These are phyloP conservation scores for Pseudocercospora musae DNA, from an alignment of 2,329 filamentous ascomycete genomes.

Conservation along the genomic window DNA sequence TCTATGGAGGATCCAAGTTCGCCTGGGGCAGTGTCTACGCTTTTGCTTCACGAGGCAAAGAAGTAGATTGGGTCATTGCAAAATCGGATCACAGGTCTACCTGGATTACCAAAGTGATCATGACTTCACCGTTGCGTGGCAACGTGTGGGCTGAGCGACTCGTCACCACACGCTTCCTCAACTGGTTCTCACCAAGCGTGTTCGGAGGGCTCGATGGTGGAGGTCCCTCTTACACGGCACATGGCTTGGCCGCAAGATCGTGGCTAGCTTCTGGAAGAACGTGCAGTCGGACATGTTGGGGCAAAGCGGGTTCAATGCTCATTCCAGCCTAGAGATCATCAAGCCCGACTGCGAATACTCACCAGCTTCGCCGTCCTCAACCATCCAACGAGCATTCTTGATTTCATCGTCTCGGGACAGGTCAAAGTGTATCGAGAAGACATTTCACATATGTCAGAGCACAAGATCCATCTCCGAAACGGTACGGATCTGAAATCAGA, in stretches of 20 bases:
- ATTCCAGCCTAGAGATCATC: background rate
- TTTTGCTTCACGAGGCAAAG: slow-evolving; percentile 14
- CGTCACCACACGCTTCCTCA: slow-evolving; percentile 12
- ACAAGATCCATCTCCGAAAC: slow-evolving; percentile 6
- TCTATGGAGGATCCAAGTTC: slow-evolving; percentile 15
- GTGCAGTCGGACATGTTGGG: slow-evolving; percentile 5
- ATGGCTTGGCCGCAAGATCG: slow-evolving; percentile 9
- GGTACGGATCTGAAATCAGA: slow-evolving; percentile 7
- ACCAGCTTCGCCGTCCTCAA: slow-evolving; percentile 11
- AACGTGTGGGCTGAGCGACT: slow-evolving; percentile 11
- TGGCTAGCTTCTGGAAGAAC: slow-evolving; percentile 8
- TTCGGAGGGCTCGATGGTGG: slow-evolving; percentile 15
- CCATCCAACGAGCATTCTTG: slow-evolving; percentile 12
- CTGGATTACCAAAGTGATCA: slow-evolving; percentile 8
- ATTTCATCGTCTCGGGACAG: slow-evolving; percentile 13
- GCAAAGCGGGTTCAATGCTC: slow-evolving; percentile 9
- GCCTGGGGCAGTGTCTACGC: slow-evolving; percentile 13
- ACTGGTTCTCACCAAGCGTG: slow-evolving; percentile 11
- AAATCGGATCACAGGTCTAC: slow-evolving; percentile 15
- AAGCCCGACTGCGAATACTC: slow-evolving; percentile 11
- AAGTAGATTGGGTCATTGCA: slow-evolving; percentile 15
- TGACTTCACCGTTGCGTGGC: slow-evolving; percentile 7
- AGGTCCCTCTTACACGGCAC: slow-evolving; percentile 14
- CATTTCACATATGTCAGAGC: slow-evolving; percentile 11
- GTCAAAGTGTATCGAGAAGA: slow-evolving; percentile 14